Evolutionary conservation across 495 filamentous ascomycete genomes (phyloP).

Genomic region (Letharia columbiana): DNA sequence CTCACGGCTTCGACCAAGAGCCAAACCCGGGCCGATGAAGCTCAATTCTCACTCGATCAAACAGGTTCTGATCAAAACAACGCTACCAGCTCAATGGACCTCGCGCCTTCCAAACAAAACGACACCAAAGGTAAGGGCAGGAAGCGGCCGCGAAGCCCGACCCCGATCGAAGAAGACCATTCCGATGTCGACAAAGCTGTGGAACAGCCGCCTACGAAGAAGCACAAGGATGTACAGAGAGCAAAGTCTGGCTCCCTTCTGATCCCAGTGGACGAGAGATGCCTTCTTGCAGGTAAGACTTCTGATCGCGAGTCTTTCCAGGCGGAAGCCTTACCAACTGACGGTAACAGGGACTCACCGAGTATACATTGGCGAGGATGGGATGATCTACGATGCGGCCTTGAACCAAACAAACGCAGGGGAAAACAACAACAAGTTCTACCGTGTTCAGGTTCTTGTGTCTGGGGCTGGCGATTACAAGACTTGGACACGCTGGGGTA

Average conservation of each 20-base stretch:
- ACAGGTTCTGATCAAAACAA: background rate
- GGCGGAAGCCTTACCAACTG: background rate
- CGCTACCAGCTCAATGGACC: background rate
- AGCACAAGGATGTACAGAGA: constrained; percentile 36
- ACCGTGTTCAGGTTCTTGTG: constrained; percentile 49
- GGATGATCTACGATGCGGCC: constrained; percentile 50
- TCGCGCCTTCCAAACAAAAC: background rate
- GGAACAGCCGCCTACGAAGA: constrained; percentile 29
- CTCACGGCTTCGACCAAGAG: constrained; percentile 43
- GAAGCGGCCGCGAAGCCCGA: constrained; percentile 1
- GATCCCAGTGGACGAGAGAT: constrained; percentile 41
- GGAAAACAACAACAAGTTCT: constrained; percentile 65
- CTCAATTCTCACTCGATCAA: background rate
- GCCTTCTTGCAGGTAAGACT: constrained; percentile 31
- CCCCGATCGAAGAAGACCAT: background rate
- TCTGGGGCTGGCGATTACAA: constrained; percentile 30
- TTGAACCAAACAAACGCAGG: constrained; percentile 39
- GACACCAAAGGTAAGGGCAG: background rate
- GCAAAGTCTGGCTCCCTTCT: constrained; percentile 30
- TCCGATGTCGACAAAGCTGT: constrained; percentile 16
- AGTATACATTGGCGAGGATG: constrained; percentile 55
- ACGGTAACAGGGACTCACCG: constrained; percentile 24
- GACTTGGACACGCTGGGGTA: constrained; percentile 65
- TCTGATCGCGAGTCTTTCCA: constrained; percentile 13
- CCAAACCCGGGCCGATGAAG: constrained; percentile 38